phyloP scores from a whole-genome alignment of 2,329 filamentous ascomycete genomes.

The Colletotrichum siamense region DNA sequence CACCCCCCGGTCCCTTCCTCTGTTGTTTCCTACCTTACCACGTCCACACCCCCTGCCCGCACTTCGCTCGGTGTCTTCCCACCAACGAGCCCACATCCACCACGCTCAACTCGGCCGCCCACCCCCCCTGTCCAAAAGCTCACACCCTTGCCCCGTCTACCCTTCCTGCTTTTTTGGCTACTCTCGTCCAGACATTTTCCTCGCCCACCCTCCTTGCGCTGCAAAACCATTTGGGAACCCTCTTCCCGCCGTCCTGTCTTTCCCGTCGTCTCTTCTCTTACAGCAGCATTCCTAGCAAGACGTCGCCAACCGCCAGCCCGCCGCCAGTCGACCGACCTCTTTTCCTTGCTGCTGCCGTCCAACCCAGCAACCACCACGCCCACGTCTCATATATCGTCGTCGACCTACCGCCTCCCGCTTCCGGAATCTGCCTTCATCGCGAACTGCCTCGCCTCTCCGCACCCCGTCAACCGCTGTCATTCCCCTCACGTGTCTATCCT shows the following conservation, averaged over 20 bases:
- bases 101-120: background rate
- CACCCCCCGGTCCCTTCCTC: background rate
- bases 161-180: background rate
- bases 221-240: constrained; percentile 6
- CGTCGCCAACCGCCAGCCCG: background rate
- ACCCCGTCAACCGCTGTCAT: constrained; percentile 2
- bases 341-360: background rate
- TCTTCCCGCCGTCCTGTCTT: background rate
- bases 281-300: background rate
- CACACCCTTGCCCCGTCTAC: background rate
- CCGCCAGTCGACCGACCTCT: background rate
- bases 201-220: constrained; percentile 10
- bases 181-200: constrained; percentile 12
- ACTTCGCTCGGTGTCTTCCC: constrained; percentile 9
- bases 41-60: background rate
- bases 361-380: background rate
- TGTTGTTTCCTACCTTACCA: background rate
- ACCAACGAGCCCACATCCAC: background rate
- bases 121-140: background rate
- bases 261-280: background rate
- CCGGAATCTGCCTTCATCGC: background rate
- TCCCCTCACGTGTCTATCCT: constrained; percentile 13
- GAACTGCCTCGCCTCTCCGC: background rate
- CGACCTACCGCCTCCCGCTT: background rate
- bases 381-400: constrained; percentile 15